Evolutionary conservation across 2,329 filamentous ascomycete species (phyloP), one percentile per base, ranked within the genome.

Genomic region (Fusarium subglutinans): DNA sequence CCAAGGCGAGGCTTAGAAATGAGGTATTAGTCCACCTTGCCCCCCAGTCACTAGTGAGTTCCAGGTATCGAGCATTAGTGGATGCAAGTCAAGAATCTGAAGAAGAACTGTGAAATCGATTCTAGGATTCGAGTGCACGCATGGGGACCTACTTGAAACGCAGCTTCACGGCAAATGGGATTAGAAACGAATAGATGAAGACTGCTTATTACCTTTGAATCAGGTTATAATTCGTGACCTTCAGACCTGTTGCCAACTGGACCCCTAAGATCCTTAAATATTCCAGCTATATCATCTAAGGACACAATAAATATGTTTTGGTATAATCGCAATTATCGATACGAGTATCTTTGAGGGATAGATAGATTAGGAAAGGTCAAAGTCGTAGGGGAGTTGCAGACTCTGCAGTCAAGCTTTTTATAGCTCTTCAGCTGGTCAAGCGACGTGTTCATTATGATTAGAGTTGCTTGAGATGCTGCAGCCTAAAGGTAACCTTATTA

Each of bases 1-100:
- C 88, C 18, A 83, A 78, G 50, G 75, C 79, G 11, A 83, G 88
- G 50, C 72, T 91, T 35, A 81, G 80, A 30, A 69, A 76, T 2
- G 86, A 89, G 59, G 79, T 91, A 8, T 73, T 89, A 26, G 67
- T 76, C 8, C 70, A 75, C 20, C 58, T 87, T 41, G 78, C 79
- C 14, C 72, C 77, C 4, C 64, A 66, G 17, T 59, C 56, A 6
- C 44, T 72, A 10, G n/a, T 62, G 11, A 58, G 44, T 20, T 50
- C 60, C 6, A 78, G 66, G 56, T 85, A 81, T 41, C 75, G 76
- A 22, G 55, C 55, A 4, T 60, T 86, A 50, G 73, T 80, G 28
- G 53, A 72, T 18, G 51, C 58, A 15, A 41, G 64, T 40, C 56
- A 66, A 47, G 48, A 57, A 28, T 40, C 59, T 10, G 35, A 72